Evolutionary conservation across 768 basidiomycete species (phyloP), one percentile per base, ranked within the genome.

Genomic region (Phlebiopsis flavidoalba): DNA sequence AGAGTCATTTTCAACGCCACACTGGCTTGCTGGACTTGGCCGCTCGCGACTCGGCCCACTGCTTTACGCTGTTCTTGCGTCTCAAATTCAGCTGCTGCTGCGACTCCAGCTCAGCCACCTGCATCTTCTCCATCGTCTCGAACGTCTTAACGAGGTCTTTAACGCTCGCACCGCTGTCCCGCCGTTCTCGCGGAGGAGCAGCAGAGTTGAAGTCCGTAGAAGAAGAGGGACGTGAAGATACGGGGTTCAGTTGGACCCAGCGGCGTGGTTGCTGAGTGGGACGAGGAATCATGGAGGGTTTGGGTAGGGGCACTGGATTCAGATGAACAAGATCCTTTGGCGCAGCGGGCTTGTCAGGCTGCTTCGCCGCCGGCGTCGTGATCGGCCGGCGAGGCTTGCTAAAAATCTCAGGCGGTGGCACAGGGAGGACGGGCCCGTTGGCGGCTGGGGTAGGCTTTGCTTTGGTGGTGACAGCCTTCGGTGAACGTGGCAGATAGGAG

Each of bases 261-360:
- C 84, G 75, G 66, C 74, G 74, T 53, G 76, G 74, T 19, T 75
- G 69, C 40, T 67, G 62, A 17, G 61, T 54, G 22, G 65, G 65
- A 2, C 78, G 72, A 0, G 84, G 83, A 12, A 86, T 77, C 69
- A 74, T 71, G 1, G 80, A 79, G 4, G 72, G 67, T 43, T 69
- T 66, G 17, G 69, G 70, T 5, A 60, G 49, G 0, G 84, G 80
- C 1, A 83, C 80, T 12, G 80, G 84, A 37, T 87, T 78, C 10
- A 92, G 77, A 19, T 79, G 73, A 2, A 91, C 86, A 17, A 84
- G 76, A 33, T 89, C 87, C 71, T 84, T 90, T 0, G 88, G 88
- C 59, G 79, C 81, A 11, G 73, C 71, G 1, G 72, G 63, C 63
- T 75, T 79, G 0, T 81, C 77, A 14, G 75, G 60, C 0, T 79